Evolutionary conservation across 2,329 filamentous ascomycete genomes (phyloP), one percentile per base, ranked within the genome.

Genomic region (Endocalyx cinctus): DNA sequence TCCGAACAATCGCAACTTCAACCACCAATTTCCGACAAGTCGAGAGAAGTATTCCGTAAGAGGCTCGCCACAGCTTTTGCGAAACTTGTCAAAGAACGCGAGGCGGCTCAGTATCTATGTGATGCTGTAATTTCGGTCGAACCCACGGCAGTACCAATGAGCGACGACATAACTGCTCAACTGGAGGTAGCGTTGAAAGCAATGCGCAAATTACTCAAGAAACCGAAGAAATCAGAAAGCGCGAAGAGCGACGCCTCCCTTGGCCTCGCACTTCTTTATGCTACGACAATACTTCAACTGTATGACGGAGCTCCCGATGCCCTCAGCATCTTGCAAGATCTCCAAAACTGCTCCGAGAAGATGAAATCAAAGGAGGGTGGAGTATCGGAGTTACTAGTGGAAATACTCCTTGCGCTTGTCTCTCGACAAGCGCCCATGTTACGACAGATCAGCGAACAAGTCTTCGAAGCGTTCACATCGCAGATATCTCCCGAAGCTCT

Each of bases 291-390:
- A 11, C 70, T 97, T 35, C 87, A 96, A 57, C 72, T 95, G 7
- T 95, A 95, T 63, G 89, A 90, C 50, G 86, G 87, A 16, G 88
- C 95, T 38, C 72, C 84, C 0, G 92, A 97, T 53, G 86, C 88
- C 1, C 74, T 95, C 15, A 80, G 83, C 30, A 82, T 92, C 41
- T 66, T 96, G 7, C 77, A 84, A 34, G 90, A 96, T 47, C 70
- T 96, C n/a, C 76, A 83, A 45, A 69, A 82, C 38, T 88, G 84
- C 56, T 83, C 82, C 38, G 72, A 84, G 27, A 80, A 79, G 51
- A 69, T 84, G 31, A 72, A 79, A 45, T 66, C 70, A 0, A 69
- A 77, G 42, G 62, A 75, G 25, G 60, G 66, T 1, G 75, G 73
- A 6, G 69, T 69, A 10, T 84, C 87, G 0, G 80, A 86, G 50